Evolutionary conservation across 2,329 filamentous ascomycete genomes (phyloP).

Genomic region (Colletotrichum sublineola): DNA sequence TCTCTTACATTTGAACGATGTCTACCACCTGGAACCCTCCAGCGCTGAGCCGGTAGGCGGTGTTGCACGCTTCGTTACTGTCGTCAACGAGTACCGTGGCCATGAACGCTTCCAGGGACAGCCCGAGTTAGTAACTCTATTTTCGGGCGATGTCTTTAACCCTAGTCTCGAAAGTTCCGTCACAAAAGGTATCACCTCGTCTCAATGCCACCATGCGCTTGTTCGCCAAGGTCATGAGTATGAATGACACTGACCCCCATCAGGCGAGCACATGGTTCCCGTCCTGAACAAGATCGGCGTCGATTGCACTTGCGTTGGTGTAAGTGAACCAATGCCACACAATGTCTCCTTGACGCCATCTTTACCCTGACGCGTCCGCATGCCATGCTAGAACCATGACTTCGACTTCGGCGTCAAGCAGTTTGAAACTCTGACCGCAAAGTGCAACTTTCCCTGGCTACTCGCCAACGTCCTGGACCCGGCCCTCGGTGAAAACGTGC

Average conservation of each 20-base stretch:
- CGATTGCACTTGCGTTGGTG: slow-evolving; percentile 84
- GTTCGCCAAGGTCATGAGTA: background rate
- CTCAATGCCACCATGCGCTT: slow-evolving; percentile 2
- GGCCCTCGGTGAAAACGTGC: slow-evolving; percentile 79
- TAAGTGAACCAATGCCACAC: slow-evolving; percentile 57
- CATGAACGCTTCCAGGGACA: slow-evolving; percentile 72
- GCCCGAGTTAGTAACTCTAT: slow-evolving; percentile 79
- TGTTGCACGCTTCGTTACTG: slow-evolving; percentile 81
- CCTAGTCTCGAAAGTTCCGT: slow-evolving; percentile 89
- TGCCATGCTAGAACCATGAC: slow-evolving; percentile 79
- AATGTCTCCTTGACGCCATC: slow-evolving; percentile 30
- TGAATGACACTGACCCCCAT: background rate
- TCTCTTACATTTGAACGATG: slow-evolving; percentile 93
- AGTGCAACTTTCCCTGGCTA: slow-evolving; percentile 90
- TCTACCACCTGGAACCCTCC: slow-evolving; percentile 84
- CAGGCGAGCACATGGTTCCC: slow-evolving; percentile 87
- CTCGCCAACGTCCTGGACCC: slow-evolving; percentile 90
- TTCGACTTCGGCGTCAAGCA: slow-evolving; percentile 91
- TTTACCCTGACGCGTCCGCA: slow-evolving; percentile 28
- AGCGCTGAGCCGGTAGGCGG: slow-evolving; percentile 89
- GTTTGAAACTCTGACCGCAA: slow-evolving; percentile 77
- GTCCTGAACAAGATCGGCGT: slow-evolving; percentile 84
- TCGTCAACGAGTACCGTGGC: slow-evolving; percentile 80
- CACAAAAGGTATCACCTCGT: slow-evolving; percentile 75
- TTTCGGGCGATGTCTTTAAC: slow-evolving; percentile 94